Evolutionary conservation across 2,329 filamentous ascomycete species (phyloP).

Genomic region (Phaeoacremonium minimum): DNA sequence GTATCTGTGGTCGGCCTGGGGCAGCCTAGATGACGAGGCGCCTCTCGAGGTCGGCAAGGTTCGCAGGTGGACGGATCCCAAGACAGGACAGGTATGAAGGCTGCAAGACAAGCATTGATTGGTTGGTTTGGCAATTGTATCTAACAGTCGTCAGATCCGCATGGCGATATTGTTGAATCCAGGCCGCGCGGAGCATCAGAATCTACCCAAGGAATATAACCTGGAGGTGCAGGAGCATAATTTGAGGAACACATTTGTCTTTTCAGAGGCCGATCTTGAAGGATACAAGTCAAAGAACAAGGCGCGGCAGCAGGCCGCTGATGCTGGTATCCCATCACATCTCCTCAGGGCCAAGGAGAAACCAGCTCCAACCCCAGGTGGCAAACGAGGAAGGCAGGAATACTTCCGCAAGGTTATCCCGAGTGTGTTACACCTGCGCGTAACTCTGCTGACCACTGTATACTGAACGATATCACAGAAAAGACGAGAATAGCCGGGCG

Average conservation of each 20-base stretch:
- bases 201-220: conserved; percentile 84
- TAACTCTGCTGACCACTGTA: conserved; percentile 14
- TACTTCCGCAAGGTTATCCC: conserved; percentile 71
- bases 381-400: conserved; percentile 29
- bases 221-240: conserved; percentile 62
- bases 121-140: too few species aligned
- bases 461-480: conserved; percentile 4
- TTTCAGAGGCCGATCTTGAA: conserved; percentile 88
- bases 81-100: too few species aligned
- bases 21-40: conserved; percentile 70
- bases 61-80: conserved; percentile 50
- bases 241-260: conserved; percentile 85
- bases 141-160: too few species aligned
- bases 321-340: conserved; percentile 54
- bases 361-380: conserved; percentile 29
- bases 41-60: conserved; percentile 80
- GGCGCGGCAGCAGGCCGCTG: conserved; percentile 49
- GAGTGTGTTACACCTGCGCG: conserved; percentile 44
- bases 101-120: too few species aligned
- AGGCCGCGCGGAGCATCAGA: conserved; percentile 63
- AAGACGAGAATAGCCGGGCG: conserved; percentile 16
- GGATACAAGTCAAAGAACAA: conserved; percentile 63
- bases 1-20: conserved; percentile 78
- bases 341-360: conserved; percentile 45
- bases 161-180: too few species aligned